phyloP scores from a whole-genome alignment of 768 basidiomycete species.

The Xanthoconium stramineum region DNA sequence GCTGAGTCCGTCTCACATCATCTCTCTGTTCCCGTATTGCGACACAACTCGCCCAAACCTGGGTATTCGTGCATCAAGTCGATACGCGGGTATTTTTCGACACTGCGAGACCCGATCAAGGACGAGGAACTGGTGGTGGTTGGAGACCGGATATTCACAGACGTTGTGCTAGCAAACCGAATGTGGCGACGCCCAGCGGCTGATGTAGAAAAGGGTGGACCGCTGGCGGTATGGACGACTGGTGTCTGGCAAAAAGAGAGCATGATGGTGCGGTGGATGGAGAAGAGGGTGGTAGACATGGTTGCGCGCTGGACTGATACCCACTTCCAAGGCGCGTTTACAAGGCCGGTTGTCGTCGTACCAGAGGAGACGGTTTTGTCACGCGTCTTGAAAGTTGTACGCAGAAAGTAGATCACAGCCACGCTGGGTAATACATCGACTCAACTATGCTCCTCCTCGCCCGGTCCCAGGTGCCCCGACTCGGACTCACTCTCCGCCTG shows the following conservation, averaged over 20 bases:
- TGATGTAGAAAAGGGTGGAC: conserved; percentile 34
- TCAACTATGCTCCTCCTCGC: not conserved
- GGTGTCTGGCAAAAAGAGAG: conserved; percentile 68
- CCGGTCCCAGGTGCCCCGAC: not conserved
- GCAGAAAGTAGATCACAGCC: not conserved
- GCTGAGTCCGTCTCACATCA: conserved; percentile 81
- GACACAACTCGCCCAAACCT: conserved; percentile 76
- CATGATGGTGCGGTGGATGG: conserved; percentile 58
- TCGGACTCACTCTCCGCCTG: conserved; percentile 3
- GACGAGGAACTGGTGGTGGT: conserved; percentile 74
- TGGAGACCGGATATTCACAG: conserved; percentile 92
- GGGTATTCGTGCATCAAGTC: conserved; percentile 67
- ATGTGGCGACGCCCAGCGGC: conserved; percentile 35
- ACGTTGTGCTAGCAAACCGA: conserved; percentile 81
- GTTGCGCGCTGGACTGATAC: conserved; percentile 40
- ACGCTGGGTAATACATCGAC: conserved; percentile 1
- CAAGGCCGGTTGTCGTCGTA: not conserved
- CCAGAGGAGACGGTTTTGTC: not conserved
- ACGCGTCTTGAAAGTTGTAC: not conserved
- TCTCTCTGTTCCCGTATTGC: conserved; percentile 78
- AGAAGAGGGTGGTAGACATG: conserved; percentile 46
- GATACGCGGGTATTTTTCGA: conserved; percentile 74
- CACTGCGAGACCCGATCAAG: conserved; percentile 50
- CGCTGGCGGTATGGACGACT: conserved; percentile 68
- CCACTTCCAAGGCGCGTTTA: not conserved